Evolutionary conservation across 2,329 filamentous ascomycete genomes (phyloP), one percentile per base, ranked within the genome.

Genomic region (Aulographum hederae): DNA sequence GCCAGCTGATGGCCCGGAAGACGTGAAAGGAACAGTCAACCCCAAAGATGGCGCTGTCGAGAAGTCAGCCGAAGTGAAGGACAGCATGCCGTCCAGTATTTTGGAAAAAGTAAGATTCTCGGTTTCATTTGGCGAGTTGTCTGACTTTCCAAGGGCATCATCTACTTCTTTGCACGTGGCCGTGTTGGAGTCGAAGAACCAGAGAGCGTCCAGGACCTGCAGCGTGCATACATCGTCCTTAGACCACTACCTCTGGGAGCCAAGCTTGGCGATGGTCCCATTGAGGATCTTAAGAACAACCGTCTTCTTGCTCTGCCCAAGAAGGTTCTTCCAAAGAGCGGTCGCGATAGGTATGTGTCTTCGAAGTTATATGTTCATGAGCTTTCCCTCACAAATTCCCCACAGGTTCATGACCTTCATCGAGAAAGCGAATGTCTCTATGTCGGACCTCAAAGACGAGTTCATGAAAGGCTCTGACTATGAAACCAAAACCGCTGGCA

Each of bases 111-210:
- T n/a, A n/a, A n/a, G n/a, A n/a, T n/a, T n/a, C n/a, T n/a, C n/a
- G n/a, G n/a, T n/a, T n/a, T n/a, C n/a, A n/a, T n/a, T n/a, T n/a
- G n/a, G n/a, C n/a, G n/a, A n/a, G n/a, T n/a, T n/a, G n/a, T n/a
- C n/a, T n/a, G n/a, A n/a, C n/a, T n/a, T n/a, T n/a, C n/a, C n/a
- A 92, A 89, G 45, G 84, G 84, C 3, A 67, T 89, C 42, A 73
- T 93, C 41, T 92, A 92, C 60, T 92, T 92, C 63, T 91, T 92
- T 60, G 76, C 78, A 44, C 74, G 84, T 13, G 72, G 73, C 5
- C 73, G 81, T 10, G 79, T 93, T 23, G 69, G 71, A 31, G 64
- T 79, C 17, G 69, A 81, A 4, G 64, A 79, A 5, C 74, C 81
- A 0, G 64, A 74, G 13, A 63, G 66, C 28, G 61, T 86, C 1